Evolutionary conservation across 306 rosid species (phyloP), one percentile per base, ranked within the genome.

Genomic region (Pyrus pyrifolia): DNA sequence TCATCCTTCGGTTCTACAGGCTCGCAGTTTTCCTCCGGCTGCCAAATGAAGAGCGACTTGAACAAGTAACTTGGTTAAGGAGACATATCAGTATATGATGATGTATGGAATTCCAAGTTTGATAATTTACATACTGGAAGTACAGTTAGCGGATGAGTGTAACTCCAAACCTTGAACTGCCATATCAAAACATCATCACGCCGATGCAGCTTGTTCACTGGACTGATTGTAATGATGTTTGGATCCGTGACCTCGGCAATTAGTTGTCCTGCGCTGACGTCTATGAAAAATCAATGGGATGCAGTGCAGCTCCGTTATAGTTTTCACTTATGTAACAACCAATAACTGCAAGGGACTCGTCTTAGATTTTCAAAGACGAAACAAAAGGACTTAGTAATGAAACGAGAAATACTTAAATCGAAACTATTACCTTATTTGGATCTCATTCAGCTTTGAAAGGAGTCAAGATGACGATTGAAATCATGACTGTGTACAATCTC

Each of bases 321-420:
- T 94, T 94, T 85, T 94, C 98, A 72, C 97, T 92, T 31, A 94
- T 94, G 58, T 94, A 94, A 42, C 98, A 97, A 53, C 98, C 98
- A 74, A 25, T 25, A 25, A 25, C 27, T 0, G 27, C 27, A 25
- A 25, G 27, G 27, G 27, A 25, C 27, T 25, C 27, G 27, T 25
- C 27, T 25, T 25, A 25, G 27, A 25, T 25, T 25, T 25, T 25
- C 27, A 25, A 25, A 25, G 27, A 25, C 27, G 27, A 25, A 25
- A 25, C 27, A 25, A 25, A 25, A 25, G 27, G 27, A 25, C 27
- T 25, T 25, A 25, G 27, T 25, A 25, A 25, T 25, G 27, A 25
- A 25, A 25, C 1, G 27, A 25, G 27, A 25, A 25, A 25, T 25
- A 25, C 27, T 25, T 25, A 25, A 1, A 25, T 25, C 27, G 27